A percentile compares a stretch with the other conserved stretches of the same genome.
Conservation (phyloP, 176 grass and related monocot species). For the Metroxylon sagu region DNA sequence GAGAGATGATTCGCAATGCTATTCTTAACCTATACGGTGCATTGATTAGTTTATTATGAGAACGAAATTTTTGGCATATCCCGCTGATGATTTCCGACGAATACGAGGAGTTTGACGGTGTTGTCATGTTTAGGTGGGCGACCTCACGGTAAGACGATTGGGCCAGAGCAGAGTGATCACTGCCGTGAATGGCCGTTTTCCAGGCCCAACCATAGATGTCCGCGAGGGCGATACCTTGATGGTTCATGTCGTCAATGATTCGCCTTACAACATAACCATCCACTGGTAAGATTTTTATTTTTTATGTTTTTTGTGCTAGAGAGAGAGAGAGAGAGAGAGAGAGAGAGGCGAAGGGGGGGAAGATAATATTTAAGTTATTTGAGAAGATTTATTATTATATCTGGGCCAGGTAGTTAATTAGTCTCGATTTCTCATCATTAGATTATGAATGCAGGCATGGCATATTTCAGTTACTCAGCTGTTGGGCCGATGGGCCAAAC, state of each 20-base stretch:
- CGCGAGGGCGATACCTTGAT: constrained; percentile 41
- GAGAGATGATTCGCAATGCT: too few relatives aligned
- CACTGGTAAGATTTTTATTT: constrained; percentile 36
- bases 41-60: too few relatives aligned
- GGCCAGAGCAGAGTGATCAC: constrained; percentile 37
- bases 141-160: constrained; percentile 27
- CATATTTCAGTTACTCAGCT: constrained; percentile 42
- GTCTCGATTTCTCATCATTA: neutral
- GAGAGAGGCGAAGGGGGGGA: too few relatives aligned
- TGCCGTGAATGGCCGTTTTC: constrained; percentile 32
- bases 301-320: too few relatives aligned
- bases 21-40: too few relatives aligned
- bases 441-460: constrained; percentile 45
- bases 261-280: constrained; percentile 43
- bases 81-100: too few relatives aligned
- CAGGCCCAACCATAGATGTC: constrained; percentile 42
- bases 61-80: too few relatives aligned
- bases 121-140: constrained; percentile 27
- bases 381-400: too few relatives aligned
- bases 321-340: too few relatives aligned
- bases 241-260: constrained; percentile 46
- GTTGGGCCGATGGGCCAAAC: constrained; percentile 61
- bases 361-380: too few relatives aligned
- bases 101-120: too few relatives aligned
- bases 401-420: too few relatives aligned